These are phyloP conservation scores for Plantago major DNA, from an alignment of 257 asterid genomes.

Conservation along the genomic window DNA sequence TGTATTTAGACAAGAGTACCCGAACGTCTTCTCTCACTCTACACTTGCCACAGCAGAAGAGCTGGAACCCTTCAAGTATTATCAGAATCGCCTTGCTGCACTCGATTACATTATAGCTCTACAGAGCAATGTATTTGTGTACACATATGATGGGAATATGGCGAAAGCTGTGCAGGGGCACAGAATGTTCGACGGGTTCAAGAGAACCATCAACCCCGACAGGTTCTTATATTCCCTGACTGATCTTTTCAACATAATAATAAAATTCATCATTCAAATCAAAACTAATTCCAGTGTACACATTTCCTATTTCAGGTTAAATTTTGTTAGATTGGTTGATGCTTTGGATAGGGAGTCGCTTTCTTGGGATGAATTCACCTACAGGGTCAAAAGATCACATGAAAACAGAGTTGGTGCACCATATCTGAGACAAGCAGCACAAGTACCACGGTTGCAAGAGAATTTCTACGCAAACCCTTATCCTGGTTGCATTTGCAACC, in stretches of 20 bases:
- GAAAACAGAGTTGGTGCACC: conserved; percentile 51
- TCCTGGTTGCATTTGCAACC: conserved; percentile 57
- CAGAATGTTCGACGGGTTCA: conserved; percentile 52
- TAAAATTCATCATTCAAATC: neutral
- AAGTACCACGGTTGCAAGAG: conserved; percentile 47
- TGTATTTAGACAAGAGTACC: conserved; percentile 37
- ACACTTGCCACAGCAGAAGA: conserved; percentile 48
- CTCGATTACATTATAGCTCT: conserved; percentile 55
- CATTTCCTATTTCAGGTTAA: conserved; percentile 30
- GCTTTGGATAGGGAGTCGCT: conserved; percentile 36
- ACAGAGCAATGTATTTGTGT: conserved; percentile 58
- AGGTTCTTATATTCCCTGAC: conserved; percentile 28
- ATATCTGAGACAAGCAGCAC: conserved; percentile 35
- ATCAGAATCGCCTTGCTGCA: conserved; percentile 73
- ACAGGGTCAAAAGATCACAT: conserved; percentile 44
- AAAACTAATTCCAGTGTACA: neutral
- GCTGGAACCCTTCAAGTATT: conserved; percentile 31
- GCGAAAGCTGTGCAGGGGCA: conserved; percentile 79
- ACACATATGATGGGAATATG: conserved; percentile 74
- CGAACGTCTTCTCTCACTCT: conserved; percentile 49
- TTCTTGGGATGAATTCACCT: conserved; percentile 40
- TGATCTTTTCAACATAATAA: neutral
- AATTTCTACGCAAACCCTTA: conserved; percentile 64
- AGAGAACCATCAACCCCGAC: conserved; percentile 54
- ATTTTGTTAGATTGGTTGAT: conserved; percentile 47